Conservation (phyloP, 768 basidiomycete species). For the Glaciozyma martinii region DNA sequence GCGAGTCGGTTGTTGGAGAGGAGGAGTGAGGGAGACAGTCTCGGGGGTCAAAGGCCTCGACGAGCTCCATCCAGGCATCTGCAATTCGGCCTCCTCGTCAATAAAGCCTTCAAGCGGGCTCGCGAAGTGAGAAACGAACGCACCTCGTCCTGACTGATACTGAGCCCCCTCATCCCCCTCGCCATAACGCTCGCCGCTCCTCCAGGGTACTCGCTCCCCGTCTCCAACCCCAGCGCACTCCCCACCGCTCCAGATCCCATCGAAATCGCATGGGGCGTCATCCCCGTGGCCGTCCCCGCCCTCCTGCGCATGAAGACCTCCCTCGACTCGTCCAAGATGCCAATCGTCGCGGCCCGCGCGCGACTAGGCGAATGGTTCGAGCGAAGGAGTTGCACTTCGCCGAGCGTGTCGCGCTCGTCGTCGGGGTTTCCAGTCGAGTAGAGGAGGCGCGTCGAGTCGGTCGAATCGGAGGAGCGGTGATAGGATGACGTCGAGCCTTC, state of each 20-base stretch:
- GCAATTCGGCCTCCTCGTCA: background rate
- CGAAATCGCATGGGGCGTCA: background rate
- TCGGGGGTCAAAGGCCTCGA: slow-evolving; percentile 31
- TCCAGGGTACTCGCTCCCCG: background rate
- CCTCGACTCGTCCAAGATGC: slow-evolving; percentile 18
- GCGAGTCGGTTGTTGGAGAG: slow-evolving; percentile 85
- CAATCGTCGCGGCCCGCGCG: slow-evolving; percentile 27
- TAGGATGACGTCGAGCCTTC: background rate
- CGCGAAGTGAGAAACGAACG: background rate
- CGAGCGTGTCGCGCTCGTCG: background rate
- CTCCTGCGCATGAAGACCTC: slow-evolving; percentile 14
- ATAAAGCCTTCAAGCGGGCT: slow-evolving; percentile 1
- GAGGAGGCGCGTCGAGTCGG: slow-evolving; percentile 23
- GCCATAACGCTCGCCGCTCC: slow-evolving; percentile 19
- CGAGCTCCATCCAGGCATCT: too few relatives aligned
- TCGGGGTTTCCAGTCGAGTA: slow-evolving; percentile 16
- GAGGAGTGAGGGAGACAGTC: slow-evolving; percentile 47
- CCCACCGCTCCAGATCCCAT: background rate
- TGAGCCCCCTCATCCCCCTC: slow-evolving; percentile 19
- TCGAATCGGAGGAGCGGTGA: slow-evolving; percentile 25
- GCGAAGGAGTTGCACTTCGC: too few relatives aligned
- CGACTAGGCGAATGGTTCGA: background rate
- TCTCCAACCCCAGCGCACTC: background rate
- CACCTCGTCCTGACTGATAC: slow-evolving; percentile 12
- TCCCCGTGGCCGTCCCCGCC: slow-evolving; percentile 23